Evolutionary conservation across 225 moss, liverwort and hornwort species (phyloP).

Genomic region (Marchantia polymorpha): DNA sequence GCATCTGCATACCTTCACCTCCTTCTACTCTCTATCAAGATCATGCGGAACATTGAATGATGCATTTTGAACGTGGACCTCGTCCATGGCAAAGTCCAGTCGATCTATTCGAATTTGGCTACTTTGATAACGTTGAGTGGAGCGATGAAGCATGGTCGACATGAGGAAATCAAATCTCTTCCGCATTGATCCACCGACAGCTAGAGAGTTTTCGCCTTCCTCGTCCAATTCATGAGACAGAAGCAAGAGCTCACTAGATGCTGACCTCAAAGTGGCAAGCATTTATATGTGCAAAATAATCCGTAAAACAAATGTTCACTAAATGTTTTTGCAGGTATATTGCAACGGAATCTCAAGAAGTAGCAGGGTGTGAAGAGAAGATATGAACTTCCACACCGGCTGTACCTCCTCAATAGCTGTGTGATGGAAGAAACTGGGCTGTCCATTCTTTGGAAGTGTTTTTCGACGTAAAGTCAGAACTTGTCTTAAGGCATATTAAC

Average conservation of each 20-base stretch:
- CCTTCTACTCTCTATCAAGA: no score
- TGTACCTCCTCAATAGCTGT: slow-evolving; percentile 29
- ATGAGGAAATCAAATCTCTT: slow-evolving; percentile 30
- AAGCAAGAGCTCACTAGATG: background rate
- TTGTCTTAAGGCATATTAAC: background rate
- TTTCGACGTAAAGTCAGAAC: slow-evolving; percentile 29
- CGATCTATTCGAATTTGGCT: background rate
- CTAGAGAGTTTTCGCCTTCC: slow-evolving; percentile 18
- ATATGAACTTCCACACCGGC: background rate
- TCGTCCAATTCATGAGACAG: slow-evolving; percentile 1
- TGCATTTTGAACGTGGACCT: background rate
- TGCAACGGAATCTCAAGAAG: background rate
- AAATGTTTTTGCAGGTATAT: background rate
- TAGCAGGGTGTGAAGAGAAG: background rate
- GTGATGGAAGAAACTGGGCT: slow-evolving; percentile 16
- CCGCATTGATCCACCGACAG: slow-evolving; percentile 23
- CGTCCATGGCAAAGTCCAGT: background rate
- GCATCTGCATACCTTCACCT: no score
- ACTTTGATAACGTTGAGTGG: slow-evolving; percentile 19
- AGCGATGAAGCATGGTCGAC: slow-evolving; percentile 43
- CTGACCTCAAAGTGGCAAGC: no score
- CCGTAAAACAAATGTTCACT: background rate
- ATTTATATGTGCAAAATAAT: no score
- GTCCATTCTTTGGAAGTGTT: slow-evolving; percentile 23
- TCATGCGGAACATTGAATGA: no score